Evolutionary conservation across 1,139 yeast genomes (phyloP).

Genomic region (Pichia sp.): DNA sequence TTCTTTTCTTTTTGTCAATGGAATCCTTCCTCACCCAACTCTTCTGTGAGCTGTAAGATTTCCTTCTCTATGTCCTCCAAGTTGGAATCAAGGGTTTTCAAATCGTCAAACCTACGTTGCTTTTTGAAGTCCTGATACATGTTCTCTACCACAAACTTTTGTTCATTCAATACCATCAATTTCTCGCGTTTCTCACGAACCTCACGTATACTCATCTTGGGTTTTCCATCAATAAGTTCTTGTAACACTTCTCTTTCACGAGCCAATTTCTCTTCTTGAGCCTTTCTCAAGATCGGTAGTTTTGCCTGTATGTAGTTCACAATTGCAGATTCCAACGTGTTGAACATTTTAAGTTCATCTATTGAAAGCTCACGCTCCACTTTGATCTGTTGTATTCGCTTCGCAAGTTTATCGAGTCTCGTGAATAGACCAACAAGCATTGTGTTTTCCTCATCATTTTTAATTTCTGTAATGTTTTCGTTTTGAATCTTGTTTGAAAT

Average conservation of each 20-base stretch:
- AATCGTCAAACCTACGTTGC: constrained; percentile 73
- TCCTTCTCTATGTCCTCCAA: constrained; percentile 54
- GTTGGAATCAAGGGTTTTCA: constrained; percentile 57
- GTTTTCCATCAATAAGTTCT: constrained; percentile 13
- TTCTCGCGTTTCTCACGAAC: constrained; percentile 65
- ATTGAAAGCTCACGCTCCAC: constrained; percentile 8
- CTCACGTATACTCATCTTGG: constrained; percentile 44
- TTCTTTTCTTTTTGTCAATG: constrained; percentile 12
- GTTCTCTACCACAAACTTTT: constrained; percentile 62
- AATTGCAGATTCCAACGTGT: constrained; percentile 44
- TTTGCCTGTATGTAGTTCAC: constrained; percentile 50
- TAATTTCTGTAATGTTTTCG: constrained; percentile 28
- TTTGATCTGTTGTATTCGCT: constrained; percentile 18
- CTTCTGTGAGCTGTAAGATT: constrained; percentile 45
- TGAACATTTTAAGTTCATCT: constrained; percentile 38
- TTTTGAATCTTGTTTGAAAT: constrained; percentile 37
- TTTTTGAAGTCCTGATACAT: constrained; percentile 60
- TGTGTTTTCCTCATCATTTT: constrained; percentile 12
- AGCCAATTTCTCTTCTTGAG: constrained; percentile 27
- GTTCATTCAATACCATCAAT: constrained; percentile 84
- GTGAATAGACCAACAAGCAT: constrained; percentile 20
- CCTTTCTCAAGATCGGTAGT: constrained; percentile 47
- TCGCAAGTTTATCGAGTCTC: constrained; percentile 24
- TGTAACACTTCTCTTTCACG: constrained; percentile 13
- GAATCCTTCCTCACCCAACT: constrained; percentile 68